phyloP scores from a whole-genome alignment of 75 land plant genomes.

The Pinus taeda region DNA sequence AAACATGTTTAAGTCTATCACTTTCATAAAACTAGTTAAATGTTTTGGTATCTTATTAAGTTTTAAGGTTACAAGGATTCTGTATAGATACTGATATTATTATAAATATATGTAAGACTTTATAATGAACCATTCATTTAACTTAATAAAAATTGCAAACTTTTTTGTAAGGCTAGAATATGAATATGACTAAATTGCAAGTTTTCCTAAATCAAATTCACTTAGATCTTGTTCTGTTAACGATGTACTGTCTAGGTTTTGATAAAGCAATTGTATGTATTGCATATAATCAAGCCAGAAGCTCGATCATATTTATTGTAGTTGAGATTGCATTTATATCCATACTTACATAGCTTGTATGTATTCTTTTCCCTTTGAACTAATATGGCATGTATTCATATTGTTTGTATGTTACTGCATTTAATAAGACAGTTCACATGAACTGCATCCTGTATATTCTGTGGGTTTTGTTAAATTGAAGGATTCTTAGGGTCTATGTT shows the following conservation, averaged over 20 bases:
- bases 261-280: neutral
- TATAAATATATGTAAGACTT: neutral
- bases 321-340: neutral
- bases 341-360: neutral
- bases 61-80: neutral
- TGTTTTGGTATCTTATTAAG: too few relatives aligned
- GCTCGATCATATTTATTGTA: neutral
- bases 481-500: slow-evolving; percentile 7
- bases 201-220: neutral
- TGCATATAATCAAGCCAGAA: neutral
- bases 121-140: neutral
- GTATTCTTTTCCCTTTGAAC: neutral
- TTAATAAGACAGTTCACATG: too few relatives aligned
- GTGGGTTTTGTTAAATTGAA: neutral
- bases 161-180: neutral
- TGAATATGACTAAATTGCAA: neutral
- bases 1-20: too few relatives aligned
- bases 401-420: neutral
- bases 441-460: too few relatives aligned
- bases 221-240: neutral
- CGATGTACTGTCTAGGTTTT: neutral
- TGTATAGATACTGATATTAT: neutral
- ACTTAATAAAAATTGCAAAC: neutral
- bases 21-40: too few relatives aligned
- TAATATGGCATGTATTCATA: neutral